Evolutionary conservation across 2,329 filamentous ascomycete species (phyloP), one percentile per base, ranked within the genome.

Genomic region (Neonectria coccinea): DNA sequence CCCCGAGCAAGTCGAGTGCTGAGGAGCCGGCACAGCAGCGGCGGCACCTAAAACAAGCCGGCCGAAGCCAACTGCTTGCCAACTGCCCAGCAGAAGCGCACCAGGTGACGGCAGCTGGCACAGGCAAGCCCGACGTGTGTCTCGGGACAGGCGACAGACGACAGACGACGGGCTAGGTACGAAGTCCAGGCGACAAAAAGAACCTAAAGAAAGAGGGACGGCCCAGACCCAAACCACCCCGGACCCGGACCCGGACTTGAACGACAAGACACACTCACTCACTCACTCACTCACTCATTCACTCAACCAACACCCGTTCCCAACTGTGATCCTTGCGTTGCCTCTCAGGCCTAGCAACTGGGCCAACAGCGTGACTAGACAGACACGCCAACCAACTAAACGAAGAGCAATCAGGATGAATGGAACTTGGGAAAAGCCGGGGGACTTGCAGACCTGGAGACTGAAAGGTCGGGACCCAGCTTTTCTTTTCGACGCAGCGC

Each of bases 11-110:
- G 27, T 33, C 39, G 47, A 41, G 39, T 16, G 14, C 52, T 57
- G 47, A 52, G 66, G 36, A 54, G 61, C 65, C 69, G 65, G 63
- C 68, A 68, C 58, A 71, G 69, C 69, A 67, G 73, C 67, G 66
- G 70, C 67, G 62, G 67, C 60, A 72, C 56, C 65, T 66, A 69
- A 66, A 69, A 66, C 64, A 57, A 56, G 48, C 29, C 41, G 39
- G 48, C 29, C 33, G 45, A 31, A 68, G 56, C 42, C 55, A 59
- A 51, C 68, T 64, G 51, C 55, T 53, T 48, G 25, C 55, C 64
- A 64, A 68, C 70, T 41, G 47, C 45, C 18, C 42, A 48, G 36
- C 33, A 20, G 57, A 51, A 48, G 56, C 56, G 31, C 39, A 62
- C 55, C 45, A 68, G 29, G 62, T 63, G 67, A 58, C 55, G 42